Conservation (phyloP, 345 rosid genomes). For the Boechera retrofracta region DNA sequence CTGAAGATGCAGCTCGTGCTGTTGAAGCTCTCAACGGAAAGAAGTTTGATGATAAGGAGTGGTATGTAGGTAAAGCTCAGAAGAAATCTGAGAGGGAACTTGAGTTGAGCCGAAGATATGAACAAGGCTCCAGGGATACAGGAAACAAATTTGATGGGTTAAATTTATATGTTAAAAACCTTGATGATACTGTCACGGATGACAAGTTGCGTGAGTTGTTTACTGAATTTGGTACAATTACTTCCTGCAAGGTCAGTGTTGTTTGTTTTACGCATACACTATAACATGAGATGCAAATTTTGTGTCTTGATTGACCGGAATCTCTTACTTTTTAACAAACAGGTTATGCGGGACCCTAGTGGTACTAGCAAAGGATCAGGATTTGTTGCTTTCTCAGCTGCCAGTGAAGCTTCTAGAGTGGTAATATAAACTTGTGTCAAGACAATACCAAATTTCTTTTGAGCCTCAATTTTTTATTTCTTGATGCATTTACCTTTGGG, state of each 20-base stretch:
- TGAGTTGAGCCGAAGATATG: constrained; percentile 73
- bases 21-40: constrained; percentile 87
- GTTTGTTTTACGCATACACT: neutral
- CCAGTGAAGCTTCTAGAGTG: constrained; percentile 90
- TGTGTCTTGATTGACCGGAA: neutral
- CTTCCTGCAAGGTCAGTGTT: constrained; percentile 86
- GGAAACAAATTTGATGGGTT: constrained; percentile 81
- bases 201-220: constrained; percentile 90
- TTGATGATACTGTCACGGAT: constrained; percentile 87
- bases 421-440: constrained; percentile 39
- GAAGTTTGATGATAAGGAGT: constrained; percentile 82
- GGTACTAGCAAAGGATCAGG: constrained; percentile 67
- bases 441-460: neutral
- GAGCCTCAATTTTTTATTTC: neutral
- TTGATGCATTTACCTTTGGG: constrained; percentile 1
- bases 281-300: neutral
- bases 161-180: constrained; percentile 82
- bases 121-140: constrained; percentile 70
- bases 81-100: constrained; percentile 89
- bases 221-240: constrained; percentile 75
- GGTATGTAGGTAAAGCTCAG: constrained; percentile 95
- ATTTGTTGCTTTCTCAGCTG: constrained; percentile 67
- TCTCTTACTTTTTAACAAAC: neutral
- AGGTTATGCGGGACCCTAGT: constrained; percentile 83
- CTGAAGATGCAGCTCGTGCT: constrained; percentile 88